Base-by-base conservation (phyloP, 2,329 filamentous ascomycete species). In the Epichloe gansuensis region DNA sequence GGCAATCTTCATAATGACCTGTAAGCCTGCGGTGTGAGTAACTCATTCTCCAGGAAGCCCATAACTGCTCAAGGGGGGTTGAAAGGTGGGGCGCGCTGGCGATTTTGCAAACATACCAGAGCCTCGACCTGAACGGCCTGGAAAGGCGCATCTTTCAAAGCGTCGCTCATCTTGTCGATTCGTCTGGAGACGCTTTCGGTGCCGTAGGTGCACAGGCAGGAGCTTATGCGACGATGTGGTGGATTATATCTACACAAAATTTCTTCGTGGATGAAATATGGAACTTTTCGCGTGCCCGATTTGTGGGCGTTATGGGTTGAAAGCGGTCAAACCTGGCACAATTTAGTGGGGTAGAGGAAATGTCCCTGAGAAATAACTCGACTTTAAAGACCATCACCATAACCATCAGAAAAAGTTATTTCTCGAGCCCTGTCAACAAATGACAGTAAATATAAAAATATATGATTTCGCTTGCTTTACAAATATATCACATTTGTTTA, bases 1-100 rank as follows among this genome's bases (percentile, higher is more conserved):
- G 71, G 94, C 90, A 68, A 97, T 90, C 77, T 96, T 95, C 86
- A 96, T 91, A 61, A 95, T 87, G 64, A 94, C 87, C 87, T 93
- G 61, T 50, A 4, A 41, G 41, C 35, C 43, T 48, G 36, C n/a
- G 15, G 23, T 34, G 41, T 53, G 46, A 47, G 53, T 54, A 56
- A 55, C 60, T 55, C 62, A 53, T 56, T 55, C 54, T 54, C 3
- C 38, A 15, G 21, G 41, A 43, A 12, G 41, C 17, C 17, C 58
- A 50, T 58, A 53, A 53, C 15, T 21, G 25, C 55, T 55, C 50
- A 56, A 55, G 54, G 59, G 17, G 51, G 57, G 59, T 57, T 58
- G 57, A 53, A 54, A 64, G 64, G 67, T 67, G 68, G 67, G 66
- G 65, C 62, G 63, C 27, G 47, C 27, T 43, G 47, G 47, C 13